Evolutionary conservation across 768 basidiomycete genomes (phyloP).

Genomic region (Hericium coralloides): DNA sequence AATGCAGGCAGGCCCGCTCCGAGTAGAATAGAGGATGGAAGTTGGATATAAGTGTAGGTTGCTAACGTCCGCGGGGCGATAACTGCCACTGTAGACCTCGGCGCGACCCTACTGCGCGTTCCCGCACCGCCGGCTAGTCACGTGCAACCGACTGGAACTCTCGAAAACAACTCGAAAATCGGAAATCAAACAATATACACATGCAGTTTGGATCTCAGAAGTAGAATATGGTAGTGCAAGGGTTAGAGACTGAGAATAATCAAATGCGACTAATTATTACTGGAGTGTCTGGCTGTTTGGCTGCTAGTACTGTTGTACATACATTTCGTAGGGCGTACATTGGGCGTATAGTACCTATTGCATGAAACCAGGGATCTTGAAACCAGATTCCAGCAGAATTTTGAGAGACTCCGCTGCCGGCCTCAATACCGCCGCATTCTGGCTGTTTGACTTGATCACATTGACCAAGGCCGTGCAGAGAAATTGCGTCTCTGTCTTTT

Average conservation of each 20-base stretch:
- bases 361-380: neutral
- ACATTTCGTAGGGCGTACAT: neutral
- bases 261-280: neutral
- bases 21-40: neutral
- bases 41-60: neutral
- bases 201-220: no score
- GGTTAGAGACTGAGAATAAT: no score
- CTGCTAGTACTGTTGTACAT: neutral
- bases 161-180: neutral
- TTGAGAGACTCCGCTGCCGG: slow-evolving; percentile 46
- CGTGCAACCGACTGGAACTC: neutral
- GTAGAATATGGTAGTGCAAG: no score
- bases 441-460: slow-evolving; percentile 35
- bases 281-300: neutral
- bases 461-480: slow-evolving; percentile 43
- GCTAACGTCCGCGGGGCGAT: neutral
- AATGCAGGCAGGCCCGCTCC: neutral
- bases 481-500: slow-evolving; percentile 44
- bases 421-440: slow-evolving; percentile 30
- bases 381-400: slow-evolving; percentile 24
- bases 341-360: neutral
- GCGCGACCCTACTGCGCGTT: neutral
- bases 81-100: neutral
- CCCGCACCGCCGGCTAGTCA: neutral
- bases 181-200: no score